Evolutionary conservation across 306 rosid genomes (phyloP), one percentile per base, ranked within the genome.

Genomic region (Quercus mongolica): DNA sequence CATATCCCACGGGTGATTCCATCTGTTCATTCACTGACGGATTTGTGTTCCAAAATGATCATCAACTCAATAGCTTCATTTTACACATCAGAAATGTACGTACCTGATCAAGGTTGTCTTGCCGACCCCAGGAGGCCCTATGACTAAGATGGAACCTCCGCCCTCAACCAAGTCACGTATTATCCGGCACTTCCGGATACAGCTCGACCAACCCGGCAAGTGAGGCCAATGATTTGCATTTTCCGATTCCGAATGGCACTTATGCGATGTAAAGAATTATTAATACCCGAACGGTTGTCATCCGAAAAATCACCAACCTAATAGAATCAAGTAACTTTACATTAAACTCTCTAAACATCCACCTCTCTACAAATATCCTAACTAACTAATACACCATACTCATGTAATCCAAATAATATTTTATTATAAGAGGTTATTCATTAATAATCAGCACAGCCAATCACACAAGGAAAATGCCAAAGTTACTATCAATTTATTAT

Each of bases 51-150:
- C 31, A 14, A 17, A 52, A 25, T 6, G 9, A 10, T 25, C 57
- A 13, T 67, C 38, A 14, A 70, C 55, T 78, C 51, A 56, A 38
- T 70, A 18, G 75, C 71, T 61, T 71, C 35, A 19, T 18, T 17
- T 69, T n/a, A 26, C 38, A 17, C 64, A 25, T 59, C 13, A 62
- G 18, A 78, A 83, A 23, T 17, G 18, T 38, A 56, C 15, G 52
- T 76, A 93, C 98, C 99, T 96, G 80, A 96, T 96, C 79, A 96
- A 88, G 64, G 99, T 96, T 46, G 98, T 96, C 89, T 96, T 96
- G 61, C 99, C 98, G 44, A 96, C 99, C 78, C 99, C 99, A 67
- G 98, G 99, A 78, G 99, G 96, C 87, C 99, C 99, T 63, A 96
- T 89, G 28, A 96, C 96, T 95, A 96, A 86, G 80, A 96, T 83